These are phyloP conservation scores for Clavulina sp. DNA, from an alignment of 768 basidiomycete species.

Conservation along the genomic window DNA sequence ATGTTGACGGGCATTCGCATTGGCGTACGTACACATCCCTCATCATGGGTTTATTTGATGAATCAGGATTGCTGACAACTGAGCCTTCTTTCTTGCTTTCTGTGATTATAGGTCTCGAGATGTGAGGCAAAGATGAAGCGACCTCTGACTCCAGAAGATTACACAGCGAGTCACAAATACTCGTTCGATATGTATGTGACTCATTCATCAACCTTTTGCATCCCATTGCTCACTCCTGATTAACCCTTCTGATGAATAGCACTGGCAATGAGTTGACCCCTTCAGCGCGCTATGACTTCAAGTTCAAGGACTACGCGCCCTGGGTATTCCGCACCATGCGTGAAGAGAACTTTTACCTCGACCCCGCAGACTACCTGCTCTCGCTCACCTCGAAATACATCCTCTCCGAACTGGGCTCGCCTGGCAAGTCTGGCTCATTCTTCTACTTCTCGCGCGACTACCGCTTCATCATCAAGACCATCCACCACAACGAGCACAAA, in stretches of 20 bases:
- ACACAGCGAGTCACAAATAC: conserved; percentile 76
- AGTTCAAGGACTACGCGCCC: conserved; percentile 98
- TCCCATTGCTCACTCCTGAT: conserved; percentile 3
- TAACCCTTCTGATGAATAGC: conserved; percentile 23
- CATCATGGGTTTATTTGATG: conserved; percentile 4
- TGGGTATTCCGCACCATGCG: conserved; percentile 94
- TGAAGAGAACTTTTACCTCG: conserved; percentile 86
- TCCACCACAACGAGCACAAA: conserved; percentile 85
- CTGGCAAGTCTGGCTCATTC: conserved; percentile 96
- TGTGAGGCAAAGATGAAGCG: conserved; percentile 92
- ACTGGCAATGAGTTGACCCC: conserved; percentile 97
- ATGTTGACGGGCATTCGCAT: conserved; percentile 98
- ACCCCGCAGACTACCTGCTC: conserved; percentile 93
- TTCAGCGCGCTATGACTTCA: conserved; percentile 96
- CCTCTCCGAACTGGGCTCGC: conserved; percentile 90
- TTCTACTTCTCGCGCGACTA: conserved; percentile 99
- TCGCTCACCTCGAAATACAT: conserved; percentile 96
- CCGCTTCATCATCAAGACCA: conserved; percentile 99
- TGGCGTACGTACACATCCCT: conserved; percentile 36
- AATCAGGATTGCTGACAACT: background rate
- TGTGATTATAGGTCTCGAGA: conserved; percentile 53
- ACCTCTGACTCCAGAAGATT: conserved; percentile 72
- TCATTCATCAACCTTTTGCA: background rate
- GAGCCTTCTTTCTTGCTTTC: background rate
- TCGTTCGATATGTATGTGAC: conserved; percentile 82